Evolutionary conservation across 169 alveolate species (phyloP).

Genomic region (Plasmodium inui): DNA sequence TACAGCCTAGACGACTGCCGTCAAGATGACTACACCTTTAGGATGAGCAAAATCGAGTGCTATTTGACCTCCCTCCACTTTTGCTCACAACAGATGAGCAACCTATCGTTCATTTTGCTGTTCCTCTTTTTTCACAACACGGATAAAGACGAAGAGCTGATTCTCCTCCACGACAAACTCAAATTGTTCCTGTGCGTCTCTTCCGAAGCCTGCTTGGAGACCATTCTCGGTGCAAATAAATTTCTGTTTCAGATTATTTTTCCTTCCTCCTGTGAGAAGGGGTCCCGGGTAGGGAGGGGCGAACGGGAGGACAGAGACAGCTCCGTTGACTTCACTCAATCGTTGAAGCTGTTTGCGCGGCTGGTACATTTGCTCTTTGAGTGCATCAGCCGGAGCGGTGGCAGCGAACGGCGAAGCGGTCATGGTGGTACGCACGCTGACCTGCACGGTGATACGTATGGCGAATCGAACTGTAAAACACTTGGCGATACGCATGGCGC

Average conservation of each 20-base stretch:
- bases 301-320: not conserved
- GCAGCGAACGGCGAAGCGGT: not conserved
- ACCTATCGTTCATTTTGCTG: slow-evolving; percentile 23
- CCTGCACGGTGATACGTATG: not conserved
- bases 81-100: not conserved
- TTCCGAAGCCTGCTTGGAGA: slow-evolving; percentile 21
- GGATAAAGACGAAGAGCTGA: not conserved
- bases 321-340: not conserved
- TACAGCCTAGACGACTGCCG: too few relatives aligned
- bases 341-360: not conserved
- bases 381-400: not conserved
- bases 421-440: not conserved
- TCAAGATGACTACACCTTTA: not conserved
- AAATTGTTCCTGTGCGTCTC: not conserved
- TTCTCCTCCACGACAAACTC: not conserved
- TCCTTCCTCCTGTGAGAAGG: not conserved
- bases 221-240: not conserved
- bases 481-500: not conserved
- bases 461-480: not conserved
- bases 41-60: not conserved
- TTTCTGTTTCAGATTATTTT: not conserved
- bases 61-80: slow-evolving; percentile 14
- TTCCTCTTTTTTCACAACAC: slow-evolving; percentile 19
- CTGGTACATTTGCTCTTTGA: not conserved
- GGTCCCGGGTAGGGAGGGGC: not conserved